Evolutionary conservation across 2,329 filamentous ascomycete species (phyloP), one percentile per base, ranked within the genome.

Genomic region (Alternaria incomplexa): DNA sequence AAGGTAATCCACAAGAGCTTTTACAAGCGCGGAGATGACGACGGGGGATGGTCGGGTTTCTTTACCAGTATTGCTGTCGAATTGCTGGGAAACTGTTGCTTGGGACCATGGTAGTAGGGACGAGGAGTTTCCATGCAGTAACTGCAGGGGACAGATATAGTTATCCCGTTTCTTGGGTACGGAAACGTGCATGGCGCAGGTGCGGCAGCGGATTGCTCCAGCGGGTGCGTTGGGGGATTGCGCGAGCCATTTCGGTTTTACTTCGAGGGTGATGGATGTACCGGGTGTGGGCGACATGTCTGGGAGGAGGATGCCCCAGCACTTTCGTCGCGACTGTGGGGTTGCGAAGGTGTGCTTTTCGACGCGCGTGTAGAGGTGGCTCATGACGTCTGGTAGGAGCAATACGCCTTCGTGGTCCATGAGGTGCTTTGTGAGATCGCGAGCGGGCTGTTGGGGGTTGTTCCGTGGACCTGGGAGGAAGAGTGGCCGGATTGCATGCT

Each of bases 181-280:
- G 1, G 76, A 74, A 1, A 81, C 79, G 25, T 81, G 78, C 60
- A 84, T 64, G 0, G 83, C 83, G 65, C 83, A 85, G 3, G 82
- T 84, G 5, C 83, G 79, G 63, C 83, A 85, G 13, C 82, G 77
- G 17, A 72, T 75, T 1, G 83, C 76, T 25, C 72, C 58, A 5
- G 50, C 10, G 1, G 82, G 82, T 6, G 83, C 83, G 56, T 79
- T 80, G 2, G 82, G 82, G 6, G 83, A 84, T 58, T 84, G 83
- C 7, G 70, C 61, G 3, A 85, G 75, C 83, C 83, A 85, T 59
- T 85, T 85, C 0, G 83, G 82, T 62, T 85, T 85, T 58, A 84
- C 72, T 63, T 85, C 81, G 25, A 81, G 68, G 3, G 75, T 79
- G 51, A 75, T 62, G 3, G 73, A 70, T 26, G 50, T 54, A 26